Base-by-base conservation (phyloP, 495 filamentous ascomycete genomes). In the Penicillium ucsense region DNA sequence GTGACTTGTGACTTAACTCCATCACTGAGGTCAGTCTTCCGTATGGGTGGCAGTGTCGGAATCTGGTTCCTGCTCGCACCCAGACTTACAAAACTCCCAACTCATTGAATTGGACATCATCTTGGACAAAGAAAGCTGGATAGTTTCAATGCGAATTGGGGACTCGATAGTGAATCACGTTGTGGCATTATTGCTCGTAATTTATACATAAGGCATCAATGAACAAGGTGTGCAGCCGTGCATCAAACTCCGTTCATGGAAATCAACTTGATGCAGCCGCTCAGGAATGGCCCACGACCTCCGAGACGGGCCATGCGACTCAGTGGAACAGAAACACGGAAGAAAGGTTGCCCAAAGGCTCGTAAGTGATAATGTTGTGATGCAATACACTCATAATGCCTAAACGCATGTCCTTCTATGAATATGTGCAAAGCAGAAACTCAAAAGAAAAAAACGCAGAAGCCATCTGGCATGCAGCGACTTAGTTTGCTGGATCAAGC, bases 331-430 rank as follows among this genome's bases (percentile, higher is more conserved):
- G 9, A 30, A 42, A n/a, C 29, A 11, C 20, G 43, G 20, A 35
- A 49, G 41, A 54, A 37, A 37, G 38, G 52, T 34, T 28, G 36
- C 51, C 33, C 39, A 43, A 47, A 29, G 27, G 47, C 28, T 35
- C 46, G 34, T 46, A 52, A 57, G 37, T 51, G 36, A 48, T 53
- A 47, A 43, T 54, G 20, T 20, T 1, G 20, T 2, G 20, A 60
- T 60, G 51, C 59, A 43, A 42, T 29, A 36, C 1, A 20, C 20
- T 20, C 20, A 20, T 20, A 20, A 20, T 2, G 20, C 20, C 2
- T 20, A 20, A 20, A 20, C 20, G 20, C 20, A 20, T 1, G 20
- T 38, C 38, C 51, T 34, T 48, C 42, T 50, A 41, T 43, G 6
- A 47, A 51, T 33, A 29, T 34, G 47, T 43, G 45, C 2, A 20